phyloP scores from a whole-genome alignment of 108 stramenopile genomes.

The Fistulifera pelliculosa region DNA sequence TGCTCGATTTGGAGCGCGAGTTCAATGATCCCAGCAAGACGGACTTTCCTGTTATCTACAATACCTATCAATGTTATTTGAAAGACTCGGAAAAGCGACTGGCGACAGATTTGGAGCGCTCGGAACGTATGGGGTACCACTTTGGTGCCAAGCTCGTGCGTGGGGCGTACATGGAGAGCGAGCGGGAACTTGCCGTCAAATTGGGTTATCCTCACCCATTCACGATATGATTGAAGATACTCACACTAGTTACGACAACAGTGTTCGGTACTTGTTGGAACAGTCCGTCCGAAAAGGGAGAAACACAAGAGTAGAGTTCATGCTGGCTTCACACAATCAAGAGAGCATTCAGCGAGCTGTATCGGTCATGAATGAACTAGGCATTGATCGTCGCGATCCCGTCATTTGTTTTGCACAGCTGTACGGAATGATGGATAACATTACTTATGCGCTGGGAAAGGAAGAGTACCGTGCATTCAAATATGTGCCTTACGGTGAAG shows the following conservation, averaged over 20 bases:
- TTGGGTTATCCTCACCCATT: constrained; percentile 56
- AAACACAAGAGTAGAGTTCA: constrained; percentile 44
- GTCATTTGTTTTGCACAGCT: constrained; percentile 89
- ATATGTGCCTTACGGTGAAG: constrained; percentile 93
- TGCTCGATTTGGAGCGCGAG: constrained; percentile 61
- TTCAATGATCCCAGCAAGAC: constrained; percentile 45
- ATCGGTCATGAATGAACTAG: constrained; percentile 53
- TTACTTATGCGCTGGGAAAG: constrained; percentile 89
- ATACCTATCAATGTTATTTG: constrained; percentile 94
- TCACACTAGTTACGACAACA: constrained; percentile 80
- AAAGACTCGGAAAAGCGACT: constrained; percentile 67
- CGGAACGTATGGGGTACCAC: constrained; percentile 58
- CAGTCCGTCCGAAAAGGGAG: constrained; percentile 21
- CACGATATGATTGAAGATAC: constrained; percentile 81
- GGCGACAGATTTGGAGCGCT: constrained; percentile 70
- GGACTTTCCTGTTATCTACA: constrained; percentile 70
- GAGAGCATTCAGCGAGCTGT: constrained; percentile 70
- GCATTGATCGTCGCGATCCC: constrained; percentile 28
- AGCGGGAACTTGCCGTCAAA: constrained; percentile 64
- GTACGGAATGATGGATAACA: constrained; percentile 92
- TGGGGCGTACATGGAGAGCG: constrained; percentile 96
- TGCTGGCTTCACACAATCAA: constrained; percentile 94
- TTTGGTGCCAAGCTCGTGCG: constrained; percentile 96
- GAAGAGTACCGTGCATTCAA: constrained; percentile 82
- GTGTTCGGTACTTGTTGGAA: constrained; percentile 49